These are phyloP conservation scores for Trifolium repens DNA, from an alignment of 306 rosid species.

Conservation along the genomic window DNA sequence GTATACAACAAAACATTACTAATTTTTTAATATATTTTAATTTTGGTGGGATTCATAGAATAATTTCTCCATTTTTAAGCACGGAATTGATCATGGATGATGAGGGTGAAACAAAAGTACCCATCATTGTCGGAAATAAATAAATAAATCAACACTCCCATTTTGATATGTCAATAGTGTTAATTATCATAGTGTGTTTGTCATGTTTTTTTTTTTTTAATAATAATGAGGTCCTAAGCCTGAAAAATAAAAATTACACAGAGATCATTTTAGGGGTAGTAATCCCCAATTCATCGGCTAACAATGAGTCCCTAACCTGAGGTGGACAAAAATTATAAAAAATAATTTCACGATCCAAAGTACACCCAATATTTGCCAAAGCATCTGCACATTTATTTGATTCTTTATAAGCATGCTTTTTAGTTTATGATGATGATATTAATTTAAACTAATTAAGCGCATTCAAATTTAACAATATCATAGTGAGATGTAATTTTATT, in stretches of 20 bases:
- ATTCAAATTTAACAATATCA: too few relatives aligned
- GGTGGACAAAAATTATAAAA: too few relatives aligned
- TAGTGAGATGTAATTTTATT: too few relatives aligned
- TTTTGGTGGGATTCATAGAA: neutral
- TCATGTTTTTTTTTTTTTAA: neutral
- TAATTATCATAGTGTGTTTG: neutral
- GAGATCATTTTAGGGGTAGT: too few relatives aligned
- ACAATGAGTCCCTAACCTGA: too few relatives aligned
- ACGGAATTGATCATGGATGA: neutral
- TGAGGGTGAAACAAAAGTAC: neutral
- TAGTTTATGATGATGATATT: neutral
- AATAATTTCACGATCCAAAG: too few relatives aligned
- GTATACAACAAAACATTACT: neutral
- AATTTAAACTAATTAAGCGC: neutral
- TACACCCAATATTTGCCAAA: too few relatives aligned
- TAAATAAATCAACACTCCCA: neutral
- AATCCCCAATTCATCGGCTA: too few relatives aligned
- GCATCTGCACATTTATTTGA: too few relatives aligned
- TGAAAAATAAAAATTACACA: too few relatives aligned
- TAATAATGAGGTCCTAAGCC: too few relatives aligned
- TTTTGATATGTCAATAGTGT: neutral
- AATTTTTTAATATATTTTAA: neutral
- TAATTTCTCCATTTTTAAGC: neutral
- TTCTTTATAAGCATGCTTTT: neutral
- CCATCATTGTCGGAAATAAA: neutral